Conservation (phyloP, 1,139 yeast species). For the Pichia sp. region DNA sequence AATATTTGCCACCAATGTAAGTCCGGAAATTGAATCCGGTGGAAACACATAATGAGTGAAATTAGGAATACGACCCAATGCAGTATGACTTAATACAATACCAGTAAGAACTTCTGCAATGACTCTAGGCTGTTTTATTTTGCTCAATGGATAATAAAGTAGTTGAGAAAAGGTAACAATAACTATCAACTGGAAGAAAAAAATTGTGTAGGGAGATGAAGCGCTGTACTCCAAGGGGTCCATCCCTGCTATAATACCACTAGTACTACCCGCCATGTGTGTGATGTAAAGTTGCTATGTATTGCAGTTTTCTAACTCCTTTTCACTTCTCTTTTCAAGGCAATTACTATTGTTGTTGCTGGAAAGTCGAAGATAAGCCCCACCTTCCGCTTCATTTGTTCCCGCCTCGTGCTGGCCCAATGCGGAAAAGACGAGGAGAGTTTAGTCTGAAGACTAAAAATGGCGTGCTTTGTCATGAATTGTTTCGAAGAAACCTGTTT, state of each 20-base stretch:
- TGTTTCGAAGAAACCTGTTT: no score
- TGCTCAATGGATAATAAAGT: conserved; percentile 52
- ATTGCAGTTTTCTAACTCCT: no score
- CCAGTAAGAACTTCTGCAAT: conserved; percentile 77
- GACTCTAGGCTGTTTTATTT: conserved; percentile 65
- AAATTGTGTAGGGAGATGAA: conserved; percentile 52
- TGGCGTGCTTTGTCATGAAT: conserved; percentile 4
- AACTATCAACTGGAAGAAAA: conserved; percentile 54
- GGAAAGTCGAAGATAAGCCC: no score
- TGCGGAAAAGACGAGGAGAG: no score
- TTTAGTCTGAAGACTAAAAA: no score
- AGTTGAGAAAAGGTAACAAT: conserved; percentile 50
- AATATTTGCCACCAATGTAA: conserved; percentile 61
- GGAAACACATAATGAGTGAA: conserved; percentile 65
- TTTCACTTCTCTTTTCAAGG: background rate
- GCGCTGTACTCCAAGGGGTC: conserved; percentile 59
- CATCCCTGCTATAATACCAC: conserved; percentile 62
- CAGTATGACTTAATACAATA: conserved; percentile 63
- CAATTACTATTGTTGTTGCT: no score
- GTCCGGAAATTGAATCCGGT: conserved; percentile 50
- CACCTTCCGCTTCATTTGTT: no score
- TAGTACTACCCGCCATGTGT: conserved; percentile 12
- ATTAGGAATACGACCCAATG: conserved; percentile 61
- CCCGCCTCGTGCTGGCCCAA: no score
- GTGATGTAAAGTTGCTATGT: no score